Base-by-base conservation (phyloP, 192 early-diverging fungal species). In the Umbelopsis sp. region DNA sequence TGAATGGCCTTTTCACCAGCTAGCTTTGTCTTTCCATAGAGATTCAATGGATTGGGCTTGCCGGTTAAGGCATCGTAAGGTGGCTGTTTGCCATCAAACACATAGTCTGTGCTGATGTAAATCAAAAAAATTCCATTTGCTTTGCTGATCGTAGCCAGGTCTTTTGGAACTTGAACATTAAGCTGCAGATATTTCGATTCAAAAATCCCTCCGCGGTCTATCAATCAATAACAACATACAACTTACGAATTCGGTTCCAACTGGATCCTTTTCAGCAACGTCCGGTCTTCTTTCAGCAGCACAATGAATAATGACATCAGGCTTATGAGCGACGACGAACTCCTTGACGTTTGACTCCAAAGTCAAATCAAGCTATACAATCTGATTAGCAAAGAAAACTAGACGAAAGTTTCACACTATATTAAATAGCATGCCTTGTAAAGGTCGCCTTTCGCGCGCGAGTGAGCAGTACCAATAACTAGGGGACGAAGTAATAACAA, bases 101-200 rank as follows among this genome's bases (percentile, higher is more conserved):
- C 95, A 74, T 97, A 97, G 76, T 97, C 94, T 1, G 95, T 92
- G 8, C 92, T 94, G 26, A 97, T 88, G 74, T 97, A 95, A 26
- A 94, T 83, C 54, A 96, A 75, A 65, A 85, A 84, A 41, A 91
- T 82, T 9, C 80, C 81, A 5, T 80, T 65, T 9, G 71, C 50
- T 26, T 87, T 80, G 47, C 85, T 82, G 16, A 83, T 49, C 43
- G 67, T 71, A 0, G 90, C 93, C 16, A 95, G 76, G 5, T 76
- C 36, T 6, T 79, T 85, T 6, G 93, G 82, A 14, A 85, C 81
- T 31, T 85, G 72, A 3, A 90, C 89, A 75, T 97, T 97, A 38
- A 97, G 78, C 82, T 85, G 50, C 16, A 65, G 43, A 16, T 2
- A 24, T 24, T 2, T 49, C 6, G n/a, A 16, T 49, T 2, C 16